Conservation (phyloP, 208 protist genomes). For the Acanthamoeba royreba region DNA sequence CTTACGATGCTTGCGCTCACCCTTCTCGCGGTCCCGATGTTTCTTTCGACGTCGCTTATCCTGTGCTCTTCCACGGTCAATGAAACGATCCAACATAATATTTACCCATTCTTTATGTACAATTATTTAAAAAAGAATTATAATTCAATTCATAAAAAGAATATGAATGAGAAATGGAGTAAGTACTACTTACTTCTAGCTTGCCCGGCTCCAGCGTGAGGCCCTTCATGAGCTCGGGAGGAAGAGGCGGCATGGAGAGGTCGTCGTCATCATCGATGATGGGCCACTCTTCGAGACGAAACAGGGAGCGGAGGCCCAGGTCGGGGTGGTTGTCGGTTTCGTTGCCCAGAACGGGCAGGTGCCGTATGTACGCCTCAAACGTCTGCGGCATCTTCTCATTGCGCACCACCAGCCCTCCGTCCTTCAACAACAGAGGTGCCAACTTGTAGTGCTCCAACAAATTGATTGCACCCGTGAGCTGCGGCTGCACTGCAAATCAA, state of each 20-base stretch:
- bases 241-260: neutral
- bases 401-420: neutral
- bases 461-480: constrained; percentile 23
- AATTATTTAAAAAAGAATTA: too few relatives aligned
- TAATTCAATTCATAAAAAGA: too few relatives aligned
- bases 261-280: constrained; percentile 45
- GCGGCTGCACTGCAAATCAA: neutral
- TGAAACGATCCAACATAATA: neutral
- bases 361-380: constrained; percentile 32
- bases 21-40: neutral
- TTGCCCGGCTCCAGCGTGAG: constrained; percentile 19
- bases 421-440: neutral
- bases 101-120: neutral
- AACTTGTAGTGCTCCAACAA: constrained; percentile 7
- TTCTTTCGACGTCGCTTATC: neutral
- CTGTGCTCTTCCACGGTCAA: too few relatives aligned
- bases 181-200: neutral
- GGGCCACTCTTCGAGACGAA: constrained; percentile 25
- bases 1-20: neutral
- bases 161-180: too few relatives aligned
- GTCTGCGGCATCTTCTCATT: constrained; percentile 8
- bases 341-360: constrained; percentile 45
- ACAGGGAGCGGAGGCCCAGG: neutral
- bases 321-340: neutral
- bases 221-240: neutral